Conservation (phyloP, 2,329 filamentous ascomycete species). For the Arthrobotrys musiformis region DNA sequence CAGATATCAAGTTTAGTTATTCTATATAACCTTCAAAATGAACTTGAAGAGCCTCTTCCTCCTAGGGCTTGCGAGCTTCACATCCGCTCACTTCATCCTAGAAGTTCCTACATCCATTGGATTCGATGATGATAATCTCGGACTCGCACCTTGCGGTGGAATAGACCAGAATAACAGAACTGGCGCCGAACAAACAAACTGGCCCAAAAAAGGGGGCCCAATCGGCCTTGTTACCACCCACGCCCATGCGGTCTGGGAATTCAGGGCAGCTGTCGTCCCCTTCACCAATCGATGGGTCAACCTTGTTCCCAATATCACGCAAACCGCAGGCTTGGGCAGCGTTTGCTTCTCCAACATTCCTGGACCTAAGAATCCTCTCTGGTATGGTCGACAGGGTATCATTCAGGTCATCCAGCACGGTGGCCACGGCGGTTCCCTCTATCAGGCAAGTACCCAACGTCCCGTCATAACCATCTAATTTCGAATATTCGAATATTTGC, state of each 20-base stretch:
- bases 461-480: too few species aligned
- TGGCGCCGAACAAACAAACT: background rate
- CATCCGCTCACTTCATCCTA: slow-evolving; percentile 12
- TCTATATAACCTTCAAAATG: background rate
- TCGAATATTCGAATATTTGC: too few species aligned
- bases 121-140: slow-evolving; percentile 10
- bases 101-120: slow-evolving; percentile 11
- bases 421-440: background rate
- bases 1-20: too few species aligned
- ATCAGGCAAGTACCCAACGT: background rate
- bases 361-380: background rate
- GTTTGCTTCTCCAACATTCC: slow-evolving; percentile 3
- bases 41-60: background rate
- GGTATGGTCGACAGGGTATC: slow-evolving; percentile 4
- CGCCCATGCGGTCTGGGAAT: background rate
- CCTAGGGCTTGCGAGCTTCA: background rate
- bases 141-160: slow-evolving; percentile 2
- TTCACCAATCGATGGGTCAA: slow-evolving; percentile 1
- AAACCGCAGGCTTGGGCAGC: background rate
- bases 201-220: slow-evolving; percentile 16
- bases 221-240: slow-evolving; percentile 16
- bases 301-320: background rate
- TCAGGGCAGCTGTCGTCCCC: background rate
- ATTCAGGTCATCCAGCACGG: slow-evolving; percentile 22
- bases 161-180: slow-evolving; percentile 11